Evolutionary conservation across 306 rosid species (phyloP).

Genomic region (Medicago arabica): DNA sequence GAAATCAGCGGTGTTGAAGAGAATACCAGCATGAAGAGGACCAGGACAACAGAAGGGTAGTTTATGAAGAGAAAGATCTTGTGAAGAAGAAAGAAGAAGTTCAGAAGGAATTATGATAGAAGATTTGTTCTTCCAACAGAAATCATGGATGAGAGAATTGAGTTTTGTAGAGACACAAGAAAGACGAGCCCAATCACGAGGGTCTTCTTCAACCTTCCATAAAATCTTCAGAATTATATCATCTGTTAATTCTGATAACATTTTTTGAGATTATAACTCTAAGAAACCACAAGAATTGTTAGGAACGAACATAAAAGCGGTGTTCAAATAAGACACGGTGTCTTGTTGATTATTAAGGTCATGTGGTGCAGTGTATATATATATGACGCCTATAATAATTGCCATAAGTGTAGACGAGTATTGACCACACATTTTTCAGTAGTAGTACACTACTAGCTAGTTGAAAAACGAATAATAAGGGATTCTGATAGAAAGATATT

Average conservation of each 20-base stretch:
- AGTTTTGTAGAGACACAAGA: slow-evolving; percentile 81
- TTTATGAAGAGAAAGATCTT: slow-evolving; percentile 62
- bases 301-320: too few species aligned
- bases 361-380: too few species aligned
- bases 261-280: neutral
- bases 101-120: slow-evolving; percentile 59
- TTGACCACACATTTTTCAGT: too few species aligned
- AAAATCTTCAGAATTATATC: slow-evolving; percentile 72
- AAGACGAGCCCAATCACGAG: slow-evolving; percentile 82
- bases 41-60: slow-evolving; percentile 94
- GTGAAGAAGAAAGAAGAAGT: slow-evolving; percentile 39
- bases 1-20: slow-evolving; percentile 75
- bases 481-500: too few species aligned
- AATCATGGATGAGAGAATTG: slow-evolving; percentile 58
- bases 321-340: too few species aligned
- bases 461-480: too few species aligned
- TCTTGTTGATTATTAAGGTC: too few species aligned
- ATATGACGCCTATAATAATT: too few species aligned
- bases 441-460: too few species aligned
- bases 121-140: slow-evolving; percentile 72
- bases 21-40: slow-evolving; percentile 77
- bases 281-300: too few species aligned
- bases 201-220: slow-evolving; percentile 75
- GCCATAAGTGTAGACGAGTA: too few species aligned
- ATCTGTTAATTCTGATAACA: slow-evolving; percentile 65